Percentiles rank a stretch among this genome's conserved stretches.
Conservation (phyloP, 441 rosid species). For the Codiaeum variegatum region DNA sequence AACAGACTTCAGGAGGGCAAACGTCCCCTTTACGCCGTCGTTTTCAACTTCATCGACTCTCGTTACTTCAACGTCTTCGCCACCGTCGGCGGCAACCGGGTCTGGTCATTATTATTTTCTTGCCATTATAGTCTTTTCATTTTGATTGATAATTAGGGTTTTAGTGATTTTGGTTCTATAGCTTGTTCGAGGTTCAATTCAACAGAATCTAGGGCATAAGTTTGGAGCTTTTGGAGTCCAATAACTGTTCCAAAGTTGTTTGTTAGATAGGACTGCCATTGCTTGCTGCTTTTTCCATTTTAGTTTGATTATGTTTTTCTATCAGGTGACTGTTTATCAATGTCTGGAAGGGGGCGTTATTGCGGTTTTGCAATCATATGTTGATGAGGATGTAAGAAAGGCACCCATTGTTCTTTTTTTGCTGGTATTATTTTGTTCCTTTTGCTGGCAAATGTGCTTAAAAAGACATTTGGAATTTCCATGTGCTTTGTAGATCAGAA, state of each 20-base stretch:
- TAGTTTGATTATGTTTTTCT: not conserved
- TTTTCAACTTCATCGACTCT: constrained; percentile 77
- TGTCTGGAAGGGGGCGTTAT: constrained; percentile 88
- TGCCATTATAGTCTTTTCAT: too few species aligned
- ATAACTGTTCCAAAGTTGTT: not conserved
- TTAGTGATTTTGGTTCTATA: not conserved
- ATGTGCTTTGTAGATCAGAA: constrained; percentile 70
- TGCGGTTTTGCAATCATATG: constrained; percentile 72
- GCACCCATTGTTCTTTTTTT: not conserved
- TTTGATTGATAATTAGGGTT: not conserved
- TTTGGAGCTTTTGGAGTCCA: too few species aligned
- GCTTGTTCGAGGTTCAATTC: not conserved
- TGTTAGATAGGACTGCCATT: not conserved
- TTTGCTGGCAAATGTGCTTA: not conserved
- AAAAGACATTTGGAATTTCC: constrained; percentile 35
- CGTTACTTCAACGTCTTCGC: constrained; percentile 85
- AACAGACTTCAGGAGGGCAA: constrained; percentile 89
- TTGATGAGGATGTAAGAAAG: constrained; percentile 85
- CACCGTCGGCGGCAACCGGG: constrained; percentile 94
- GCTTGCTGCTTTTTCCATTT: not conserved
- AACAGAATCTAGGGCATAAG: too few species aligned
- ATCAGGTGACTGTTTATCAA: constrained; percentile 83
- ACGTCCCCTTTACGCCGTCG: constrained; percentile 80
- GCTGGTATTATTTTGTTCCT: not conserved
- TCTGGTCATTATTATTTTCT: constrained; percentile 5